Percentiles rank a stretch among this genome's conserved stretches.
phyloP scores from a whole-genome alignment of 2,329 filamentous ascomycete genomes.

The Epichloe sibirici region DNA sequence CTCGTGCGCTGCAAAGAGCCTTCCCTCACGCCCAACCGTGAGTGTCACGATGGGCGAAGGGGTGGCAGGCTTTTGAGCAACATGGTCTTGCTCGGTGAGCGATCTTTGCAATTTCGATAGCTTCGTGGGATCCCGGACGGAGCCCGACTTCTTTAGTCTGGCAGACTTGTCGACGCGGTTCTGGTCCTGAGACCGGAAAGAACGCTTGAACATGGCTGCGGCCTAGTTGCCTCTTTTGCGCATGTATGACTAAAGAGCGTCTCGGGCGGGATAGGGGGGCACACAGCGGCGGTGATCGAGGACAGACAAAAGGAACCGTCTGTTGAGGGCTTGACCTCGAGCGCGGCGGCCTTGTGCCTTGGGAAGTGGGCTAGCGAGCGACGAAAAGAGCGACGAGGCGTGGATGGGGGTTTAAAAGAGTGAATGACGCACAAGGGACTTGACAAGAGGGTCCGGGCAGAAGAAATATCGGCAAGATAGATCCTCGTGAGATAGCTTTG shows the following conservation, averaged over 20 bases:
- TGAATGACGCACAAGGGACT: slow-evolving; percentile 27
- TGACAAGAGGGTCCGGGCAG: slow-evolving; percentile 45
- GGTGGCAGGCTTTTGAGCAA: slow-evolving; percentile 15
- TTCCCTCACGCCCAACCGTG: slow-evolving; percentile 70
- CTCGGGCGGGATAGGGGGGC: background rate
- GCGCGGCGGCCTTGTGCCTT: background rate
- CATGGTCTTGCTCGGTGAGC: slow-evolving; percentile 45
- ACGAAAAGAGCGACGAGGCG: slow-evolving; percentile 38
- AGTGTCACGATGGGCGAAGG: slow-evolving; percentile 73
- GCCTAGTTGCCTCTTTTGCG: slow-evolving; percentile 7
- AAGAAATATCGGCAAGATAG: slow-evolving; percentile 39
- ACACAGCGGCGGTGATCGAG: background rate
- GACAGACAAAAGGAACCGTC: slow-evolving; percentile 5
- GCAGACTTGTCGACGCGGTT: slow-evolving; percentile 73
- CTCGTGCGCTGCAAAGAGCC: slow-evolving; percentile 90
- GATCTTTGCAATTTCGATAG: slow-evolving; percentile 77
- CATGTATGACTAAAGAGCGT: slow-evolving; percentile 12
- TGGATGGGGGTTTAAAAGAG: slow-evolving; percentile 18
- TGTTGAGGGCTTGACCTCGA: slow-evolving; percentile 7
- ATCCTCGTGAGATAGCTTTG: slow-evolving; percentile 37
- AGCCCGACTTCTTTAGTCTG: slow-evolving; percentile 56
- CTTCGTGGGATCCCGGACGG: slow-evolving; percentile 62
- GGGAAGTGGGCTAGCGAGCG: slow-evolving; percentile 29
- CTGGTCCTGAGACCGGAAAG: slow-evolving; percentile 65
- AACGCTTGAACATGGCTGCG: slow-evolving; percentile 78